Percentiles rank a stretch among this genome's conserved stretches.
Conservation (phyloP, 768 basidiomycete genomes). For the Coprinopsis sp. region DNA sequence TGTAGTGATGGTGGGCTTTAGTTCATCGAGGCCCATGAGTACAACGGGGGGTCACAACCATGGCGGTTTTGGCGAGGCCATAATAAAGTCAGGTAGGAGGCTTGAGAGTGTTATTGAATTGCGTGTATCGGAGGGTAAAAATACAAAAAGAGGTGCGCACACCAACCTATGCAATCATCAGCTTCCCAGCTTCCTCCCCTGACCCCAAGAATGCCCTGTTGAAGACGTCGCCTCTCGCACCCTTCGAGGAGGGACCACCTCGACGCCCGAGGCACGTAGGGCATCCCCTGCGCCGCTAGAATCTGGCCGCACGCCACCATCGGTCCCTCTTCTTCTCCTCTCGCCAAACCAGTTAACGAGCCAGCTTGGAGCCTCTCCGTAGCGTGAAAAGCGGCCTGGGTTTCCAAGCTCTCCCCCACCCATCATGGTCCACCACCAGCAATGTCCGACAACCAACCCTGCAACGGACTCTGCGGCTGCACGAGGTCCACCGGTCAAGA, state of each 20-base stretch:
- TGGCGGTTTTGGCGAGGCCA: no score
- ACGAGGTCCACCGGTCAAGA: conserved; percentile 54
- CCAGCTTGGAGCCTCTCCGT: conserved; percentile 57
- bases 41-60: no score
- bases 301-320: conserved; percentile 17
- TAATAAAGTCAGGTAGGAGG: no score
- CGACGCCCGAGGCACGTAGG: conserved; percentile 43
- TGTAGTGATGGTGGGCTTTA: no score
- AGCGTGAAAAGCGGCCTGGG: conserved; percentile 34
- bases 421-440: conserved; percentile 78
- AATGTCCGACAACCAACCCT: conserved; percentile 73
- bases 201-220: conserved; percentile 44
- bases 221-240: conserved; percentile 12
- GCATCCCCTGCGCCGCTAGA: conserved; percentile 25
- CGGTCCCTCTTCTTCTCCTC: conserved; percentile 21
- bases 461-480: conserved; percentile 56
- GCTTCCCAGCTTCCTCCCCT: conserved; percentile 40
- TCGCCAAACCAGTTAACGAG: conserved; percentile 47
- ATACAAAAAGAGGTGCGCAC: neutral
- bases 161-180: neutral
- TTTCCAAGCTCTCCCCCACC: conserved; percentile 37
- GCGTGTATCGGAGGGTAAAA: neutral
- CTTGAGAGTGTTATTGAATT: neutral
- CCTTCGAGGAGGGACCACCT: conserved; percentile 52
- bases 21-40: no score